Base-by-base conservation (phyloP, 1,284 basidiomycete species). In the Coniferiporia weirii region DNA sequence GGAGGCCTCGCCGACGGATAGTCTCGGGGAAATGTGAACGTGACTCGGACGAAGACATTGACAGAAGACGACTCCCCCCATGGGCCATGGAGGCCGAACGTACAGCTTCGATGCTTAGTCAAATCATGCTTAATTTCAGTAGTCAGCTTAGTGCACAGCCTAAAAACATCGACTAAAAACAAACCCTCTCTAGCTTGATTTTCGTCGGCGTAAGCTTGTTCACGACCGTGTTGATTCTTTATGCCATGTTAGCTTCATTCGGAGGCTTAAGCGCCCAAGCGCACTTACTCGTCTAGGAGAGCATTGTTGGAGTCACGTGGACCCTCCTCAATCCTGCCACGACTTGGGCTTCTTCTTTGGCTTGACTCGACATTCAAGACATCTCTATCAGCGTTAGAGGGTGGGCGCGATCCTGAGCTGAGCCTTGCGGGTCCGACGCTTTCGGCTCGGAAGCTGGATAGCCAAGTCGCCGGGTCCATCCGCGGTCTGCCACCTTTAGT, bases 21-120 rank as follows among this genome's bases (percentile, higher is more conserved):
- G 51, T 83, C 82, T 35, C 83, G 79, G 0, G 95, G 94, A 69
- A 97, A 97, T 1, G 84, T 85, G 74, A 96, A 95, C 4, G 91
- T 89, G n/a, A 95, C 83, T 0, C 95, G 85, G 56, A 96, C 85
- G 74, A 92, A 94, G 4, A 89, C 60, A 51, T 61, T 57, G 61
- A 51, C 86, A 19, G 81, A 86, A 4, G 82, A 87, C 13, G 75
- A 83, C 59, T 89, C 88, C 9, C 92, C 93, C 93, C 94, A 96
- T 1, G 93, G 94, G 0, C 93, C 93, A 66, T 93, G 87, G 51
- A 97, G 75, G 7, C 92, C 90, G 56, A 97, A 79, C 1, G 92
- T 95, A 64, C 92, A 92, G 15, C 84, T 89, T 32, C 93, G 81
- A 67, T 85, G 86, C 68, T 89, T 92, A 3, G 80, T 79, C 46